phyloP scores from a whole-genome alignment of 2,329 filamentous ascomycete species.

The Aspergillus felis region DNA sequence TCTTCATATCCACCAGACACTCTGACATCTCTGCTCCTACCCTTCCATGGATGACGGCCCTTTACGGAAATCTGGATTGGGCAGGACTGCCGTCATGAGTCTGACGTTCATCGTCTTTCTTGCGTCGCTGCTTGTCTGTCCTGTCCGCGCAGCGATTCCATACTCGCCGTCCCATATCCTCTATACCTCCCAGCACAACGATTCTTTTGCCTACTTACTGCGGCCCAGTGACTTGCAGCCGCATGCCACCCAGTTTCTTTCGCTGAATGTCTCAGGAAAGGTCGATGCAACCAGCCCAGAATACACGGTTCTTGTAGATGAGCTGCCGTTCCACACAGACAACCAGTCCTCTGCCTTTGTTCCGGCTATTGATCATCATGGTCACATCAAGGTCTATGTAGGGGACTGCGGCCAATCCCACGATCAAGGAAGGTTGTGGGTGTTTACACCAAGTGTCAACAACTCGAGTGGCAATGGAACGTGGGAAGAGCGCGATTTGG shows the following conservation, averaged over 20 bases:
- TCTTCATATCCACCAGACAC: slow-evolving; percentile 2
- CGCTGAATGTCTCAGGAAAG: slow-evolving; percentile 61
- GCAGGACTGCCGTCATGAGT: slow-evolving; percentile 8
- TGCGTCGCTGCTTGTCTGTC: slow-evolving; percentile 18
- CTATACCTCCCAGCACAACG: slow-evolving; percentile 48
- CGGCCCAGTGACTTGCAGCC: slow-evolving; percentile 49
- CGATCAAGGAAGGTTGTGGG: slow-evolving; percentile 61
- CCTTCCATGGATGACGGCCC: slow-evolving; percentile 17
- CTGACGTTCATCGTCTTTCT: slow-evolving; percentile 12
- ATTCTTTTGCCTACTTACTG: slow-evolving; percentile 67
- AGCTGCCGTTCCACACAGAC: slow-evolving; percentile 30
- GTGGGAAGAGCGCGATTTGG: slow-evolving; percentile 48
- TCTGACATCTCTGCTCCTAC: background rate
- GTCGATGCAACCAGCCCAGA: slow-evolving; percentile 48
- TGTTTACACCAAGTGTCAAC: slow-evolving; percentile 51
- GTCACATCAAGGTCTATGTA: slow-evolving; percentile 68
- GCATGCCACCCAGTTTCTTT: slow-evolving; percentile 52
- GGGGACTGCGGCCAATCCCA: slow-evolving; percentile 63
- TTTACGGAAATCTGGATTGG: slow-evolving; percentile 9
- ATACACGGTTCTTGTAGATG: slow-evolving; percentile 25
- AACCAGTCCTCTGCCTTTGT: slow-evolving; percentile 61
- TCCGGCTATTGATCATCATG: slow-evolving; percentile 63
- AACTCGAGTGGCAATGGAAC: slow-evolving; percentile 48
- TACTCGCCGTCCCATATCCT: slow-evolving; percentile 76
- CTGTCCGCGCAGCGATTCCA: slow-evolving; percentile 51